Conservation (phyloP, 257 asterid species). For the Voacanga thouarsii region DNA sequence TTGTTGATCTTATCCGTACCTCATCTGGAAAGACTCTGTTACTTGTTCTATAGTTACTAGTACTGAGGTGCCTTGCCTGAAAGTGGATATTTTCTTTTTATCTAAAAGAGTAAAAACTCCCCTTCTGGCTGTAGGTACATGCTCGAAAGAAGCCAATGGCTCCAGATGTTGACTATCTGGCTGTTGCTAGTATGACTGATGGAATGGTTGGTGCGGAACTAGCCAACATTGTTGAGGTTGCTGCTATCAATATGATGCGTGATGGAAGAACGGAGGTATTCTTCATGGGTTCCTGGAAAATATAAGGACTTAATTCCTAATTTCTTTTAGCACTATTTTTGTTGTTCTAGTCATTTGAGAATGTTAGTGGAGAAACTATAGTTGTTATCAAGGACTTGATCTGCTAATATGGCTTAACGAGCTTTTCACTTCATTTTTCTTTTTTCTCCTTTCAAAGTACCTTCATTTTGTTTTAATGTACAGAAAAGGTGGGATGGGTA, state of each 20-base stretch:
- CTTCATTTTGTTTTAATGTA: neutral
- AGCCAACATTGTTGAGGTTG: conserved; percentile 91
- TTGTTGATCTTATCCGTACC: conserved; percentile 1
- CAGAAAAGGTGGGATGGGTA: neutral
- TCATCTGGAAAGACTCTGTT: neutral
- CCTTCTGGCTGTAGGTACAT: conserved; percentile 61
- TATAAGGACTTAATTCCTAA: neutral
- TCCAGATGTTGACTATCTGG: conserved; percentile 79
- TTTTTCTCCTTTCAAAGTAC: neutral
- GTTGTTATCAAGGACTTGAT: neutral
- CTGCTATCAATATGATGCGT: conserved; percentile 94
- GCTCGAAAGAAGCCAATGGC: conserved; percentile 95
- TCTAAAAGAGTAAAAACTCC: neutral
- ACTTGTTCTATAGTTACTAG: neutral
- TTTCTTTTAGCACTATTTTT: neutral
- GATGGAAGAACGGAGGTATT: conserved; percentile 88
- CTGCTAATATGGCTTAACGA: neutral
- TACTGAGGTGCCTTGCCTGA: conserved; percentile 1
- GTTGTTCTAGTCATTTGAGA: neutral
- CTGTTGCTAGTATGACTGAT: conserved; percentile 81
- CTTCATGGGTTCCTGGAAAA: neutral
- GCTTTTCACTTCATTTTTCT: neutral
- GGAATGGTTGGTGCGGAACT: conserved; percentile 99
- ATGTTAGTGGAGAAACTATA: neutral
- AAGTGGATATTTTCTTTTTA: neutral